These are phyloP conservation scores for Meredithiella fracta DNA, from an alignment of 2,329 filamentous ascomycete species.

Conservation along the genomic window DNA sequence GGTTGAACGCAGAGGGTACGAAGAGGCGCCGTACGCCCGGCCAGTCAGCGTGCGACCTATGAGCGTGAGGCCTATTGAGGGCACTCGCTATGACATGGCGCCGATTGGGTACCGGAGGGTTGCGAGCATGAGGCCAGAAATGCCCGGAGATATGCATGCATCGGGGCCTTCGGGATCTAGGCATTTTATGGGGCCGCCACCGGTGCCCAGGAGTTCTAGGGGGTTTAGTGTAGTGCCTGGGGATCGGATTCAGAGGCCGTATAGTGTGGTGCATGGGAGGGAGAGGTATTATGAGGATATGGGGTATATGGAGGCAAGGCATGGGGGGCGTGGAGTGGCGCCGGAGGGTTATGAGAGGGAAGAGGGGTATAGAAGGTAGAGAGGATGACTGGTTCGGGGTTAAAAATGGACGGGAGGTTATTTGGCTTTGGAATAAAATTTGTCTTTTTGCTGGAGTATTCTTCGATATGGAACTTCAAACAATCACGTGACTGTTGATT, in stretches of 20 bases:
- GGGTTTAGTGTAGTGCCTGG: conserved; percentile 22
- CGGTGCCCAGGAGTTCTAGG: conserved; percentile 17
- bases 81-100: conserved; percentile 26
- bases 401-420: neutral
- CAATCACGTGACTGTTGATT: too few species aligned
- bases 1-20: conserved; percentile 28
- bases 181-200: conserved; percentile 19
- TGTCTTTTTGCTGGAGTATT: too few species aligned
- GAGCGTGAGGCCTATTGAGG: conserved; percentile 20
- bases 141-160: conserved; percentile 9
- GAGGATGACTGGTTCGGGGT: neutral
- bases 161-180: conserved; percentile 7
- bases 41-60: conserved; percentile 1
- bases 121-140: conserved; percentile 27
- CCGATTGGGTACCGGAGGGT: conserved; percentile 27
- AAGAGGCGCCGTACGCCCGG: conserved; percentile 31
- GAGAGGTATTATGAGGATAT: conserved; percentile 30
- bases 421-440: neutral
- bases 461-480: too few species aligned
- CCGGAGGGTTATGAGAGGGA: conserved; percentile 16
- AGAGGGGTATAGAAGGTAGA: conserved; percentile 6
- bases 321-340: neutral
- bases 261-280: conserved; percentile 23
- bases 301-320: conserved; percentile 14
- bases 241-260: conserved; percentile 22